These are phyloP conservation scores for Rhynchosporium secalis DNA, from an alignment of 2,329 filamentous ascomycete genomes.

Conservation along the genomic window DNA sequence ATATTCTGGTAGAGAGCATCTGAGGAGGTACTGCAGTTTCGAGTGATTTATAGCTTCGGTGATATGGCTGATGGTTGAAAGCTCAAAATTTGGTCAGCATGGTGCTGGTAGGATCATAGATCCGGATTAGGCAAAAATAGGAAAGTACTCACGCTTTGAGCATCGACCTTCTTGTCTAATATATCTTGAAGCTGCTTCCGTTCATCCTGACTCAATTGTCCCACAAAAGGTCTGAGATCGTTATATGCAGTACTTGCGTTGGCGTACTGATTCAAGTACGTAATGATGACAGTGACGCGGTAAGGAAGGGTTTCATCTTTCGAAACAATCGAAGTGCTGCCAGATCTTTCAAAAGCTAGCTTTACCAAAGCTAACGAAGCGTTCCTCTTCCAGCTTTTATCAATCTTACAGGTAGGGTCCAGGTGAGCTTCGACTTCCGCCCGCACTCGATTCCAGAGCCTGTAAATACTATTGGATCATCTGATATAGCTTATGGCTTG, in stretches of 20 bases:
- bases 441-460: slow-evolving; percentile 26
- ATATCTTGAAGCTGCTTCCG: slow-evolving; percentile 24
- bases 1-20: slow-evolving; percentile 33
- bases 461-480: slow-evolving; percentile 17
- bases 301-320: background rate
- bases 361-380: slow-evolving; percentile 38
- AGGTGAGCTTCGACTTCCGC: slow-evolving; percentile 38
- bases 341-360: slow-evolving; percentile 27
- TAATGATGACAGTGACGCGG: slow-evolving; percentile 27
- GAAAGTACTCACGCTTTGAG: slow-evolving; percentile 15
- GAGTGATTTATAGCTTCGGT: slow-evolving; percentile 33
- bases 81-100: slow-evolving; percentile 24
- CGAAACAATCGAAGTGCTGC: background rate
- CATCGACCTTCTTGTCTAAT: slow-evolving; percentile 14
- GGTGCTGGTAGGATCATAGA: background rate
- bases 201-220: slow-evolving; percentile 27
- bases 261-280: slow-evolving; percentile 37
- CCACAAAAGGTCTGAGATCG: slow-evolving; percentile 37
- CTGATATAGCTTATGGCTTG: too few relatives aligned
- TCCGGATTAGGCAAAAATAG: background rate
- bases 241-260: slow-evolving; percentile 37
- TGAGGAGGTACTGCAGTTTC: slow-evolving; percentile 36
- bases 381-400: slow-evolving; percentile 41
- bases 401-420: slow-evolving; percentile 35
- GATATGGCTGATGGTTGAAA: slow-evolving; percentile 30